Percentiles rank a stretch among this genome's conserved stretches.
Conservation (phyloP, 192 early-diverging fungal genomes). For the Linnemannia elongata region DNA sequence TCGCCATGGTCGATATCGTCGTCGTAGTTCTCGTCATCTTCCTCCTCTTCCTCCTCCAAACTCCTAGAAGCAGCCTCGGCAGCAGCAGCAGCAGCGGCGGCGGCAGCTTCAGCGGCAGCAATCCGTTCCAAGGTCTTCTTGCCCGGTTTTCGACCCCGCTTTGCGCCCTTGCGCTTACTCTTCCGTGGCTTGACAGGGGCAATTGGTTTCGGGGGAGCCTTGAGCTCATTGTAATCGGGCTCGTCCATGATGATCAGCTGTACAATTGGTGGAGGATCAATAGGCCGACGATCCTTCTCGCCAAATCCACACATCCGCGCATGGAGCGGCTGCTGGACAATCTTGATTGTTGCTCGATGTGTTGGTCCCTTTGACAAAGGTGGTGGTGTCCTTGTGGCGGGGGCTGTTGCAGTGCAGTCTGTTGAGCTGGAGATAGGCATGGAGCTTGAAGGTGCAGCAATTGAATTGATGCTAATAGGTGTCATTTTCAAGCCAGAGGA, state of each 20-base stretch:
- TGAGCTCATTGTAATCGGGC: conserved; percentile 52
- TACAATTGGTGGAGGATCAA: conserved; percentile 84
- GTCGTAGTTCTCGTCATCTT: not conserved
- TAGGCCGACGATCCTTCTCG: conserved; percentile 84
- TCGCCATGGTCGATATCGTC: not conserved
- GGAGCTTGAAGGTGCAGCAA: not conserved
- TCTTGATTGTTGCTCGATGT: conserved; percentile 64
- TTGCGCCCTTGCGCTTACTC: not conserved
- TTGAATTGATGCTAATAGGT: not conserved
- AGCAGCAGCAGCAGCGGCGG: conserved; percentile 61
- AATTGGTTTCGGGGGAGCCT: conserved; percentile 41
- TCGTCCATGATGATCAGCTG: conserved; percentile 74
- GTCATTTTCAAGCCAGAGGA: not conserved
- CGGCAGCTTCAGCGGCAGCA: conserved; percentile 55
- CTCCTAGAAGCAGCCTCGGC: conserved; percentile 6
- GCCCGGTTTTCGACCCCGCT: not conserved
- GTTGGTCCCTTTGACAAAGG: not conserved
- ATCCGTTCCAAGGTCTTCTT: conserved; percentile 5
- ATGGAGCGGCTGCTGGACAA: conserved; percentile 81
- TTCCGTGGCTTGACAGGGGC: conserved; percentile 27
- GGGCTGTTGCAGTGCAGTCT: not conserved
- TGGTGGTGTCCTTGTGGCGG: not conserved
- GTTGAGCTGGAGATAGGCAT: not conserved
- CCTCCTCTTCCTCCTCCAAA: not conserved
- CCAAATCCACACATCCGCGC: conserved; percentile 87